Evolutionary conservation across 495 filamentous ascomycete species (phyloP).

Genomic region (Penicillium verhagenii): DNA sequence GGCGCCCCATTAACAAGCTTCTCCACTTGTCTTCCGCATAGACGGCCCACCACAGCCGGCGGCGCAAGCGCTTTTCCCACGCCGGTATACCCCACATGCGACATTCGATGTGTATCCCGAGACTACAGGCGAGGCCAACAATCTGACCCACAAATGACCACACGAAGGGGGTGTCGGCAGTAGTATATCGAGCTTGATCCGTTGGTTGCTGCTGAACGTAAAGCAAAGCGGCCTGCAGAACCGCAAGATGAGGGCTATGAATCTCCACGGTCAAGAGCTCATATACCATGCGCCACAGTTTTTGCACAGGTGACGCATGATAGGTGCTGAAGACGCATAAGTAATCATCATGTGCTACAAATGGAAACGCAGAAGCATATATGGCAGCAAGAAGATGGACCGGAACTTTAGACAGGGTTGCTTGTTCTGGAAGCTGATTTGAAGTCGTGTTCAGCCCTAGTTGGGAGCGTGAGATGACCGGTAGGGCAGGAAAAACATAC

Average conservation of each 20-base stretch:
- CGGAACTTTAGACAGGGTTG: constrained; percentile 22
- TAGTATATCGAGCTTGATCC: constrained; percentile 17
- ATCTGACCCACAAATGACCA: constrained; percentile 40
- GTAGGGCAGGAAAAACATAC: constrained; percentile 32
- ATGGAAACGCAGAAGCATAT: constrained; percentile 36
- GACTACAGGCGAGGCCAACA: constrained; percentile 34
- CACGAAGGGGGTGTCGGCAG: constrained; percentile 32
- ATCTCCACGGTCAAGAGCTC: constrained; percentile 35
- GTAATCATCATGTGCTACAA: constrained; percentile 32
- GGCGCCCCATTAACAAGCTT: constrained; percentile 79
- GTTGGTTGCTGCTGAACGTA: constrained; percentile 31
- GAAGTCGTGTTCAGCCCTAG: constrained; percentile 19
- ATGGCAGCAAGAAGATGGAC: constrained; percentile 35
- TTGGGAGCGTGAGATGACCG: constrained; percentile 32
- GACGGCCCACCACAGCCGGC: constrained; percentile 84
- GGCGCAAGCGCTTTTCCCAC: constrained; percentile 82
- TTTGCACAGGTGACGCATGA: constrained; percentile 24
- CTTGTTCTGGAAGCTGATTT: constrained; percentile 19
- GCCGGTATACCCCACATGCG: constrained; percentile 81
- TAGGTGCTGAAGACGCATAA: constrained; percentile 33
- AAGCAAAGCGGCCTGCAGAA: constrained; percentile 34
- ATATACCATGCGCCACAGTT: constrained; percentile 34
- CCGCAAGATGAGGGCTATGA: constrained; percentile 33
- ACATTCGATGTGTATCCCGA: constrained; percentile 86
- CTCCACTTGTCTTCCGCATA: constrained; percentile 96